phyloP scores from a whole-genome alignment of 2,329 filamentous ascomycete genomes.

The Chaetomiaceae sp. region DNA sequence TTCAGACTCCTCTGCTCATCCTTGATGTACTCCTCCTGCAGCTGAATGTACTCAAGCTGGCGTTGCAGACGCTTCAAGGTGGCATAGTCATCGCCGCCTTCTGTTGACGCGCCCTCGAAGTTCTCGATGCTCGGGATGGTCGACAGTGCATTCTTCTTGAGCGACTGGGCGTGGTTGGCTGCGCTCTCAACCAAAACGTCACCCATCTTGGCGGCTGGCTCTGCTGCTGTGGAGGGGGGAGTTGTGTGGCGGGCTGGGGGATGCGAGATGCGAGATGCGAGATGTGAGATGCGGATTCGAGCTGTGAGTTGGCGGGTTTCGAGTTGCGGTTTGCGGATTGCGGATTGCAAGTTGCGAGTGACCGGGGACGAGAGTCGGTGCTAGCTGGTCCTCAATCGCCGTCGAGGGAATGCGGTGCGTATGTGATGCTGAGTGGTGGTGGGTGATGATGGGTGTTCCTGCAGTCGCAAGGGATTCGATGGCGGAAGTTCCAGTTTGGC shows the following conservation, averaged over 20 bases:
- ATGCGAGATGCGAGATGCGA: too few species aligned
- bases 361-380: neutral
- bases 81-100: slow-evolving; percentile 88
- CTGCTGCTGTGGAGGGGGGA: neutral
- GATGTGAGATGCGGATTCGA: too few species aligned
- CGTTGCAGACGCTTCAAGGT: slow-evolving; percentile 94
- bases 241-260: neutral
- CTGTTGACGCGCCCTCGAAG: slow-evolving; percentile 75
- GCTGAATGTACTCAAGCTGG: slow-evolving; percentile 95
- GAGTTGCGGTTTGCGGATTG: too few species aligned
- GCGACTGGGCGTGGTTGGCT: slow-evolving; percentile 65
- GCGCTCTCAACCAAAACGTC: slow-evolving; percentile 83
- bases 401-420: neutral
- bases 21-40: slow-evolving; percentile 99
- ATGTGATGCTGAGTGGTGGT: neutral
- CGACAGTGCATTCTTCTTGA: slow-evolving; percentile 74
- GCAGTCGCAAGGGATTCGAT: slow-evolving; percentile 1
- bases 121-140: slow-evolving; percentile 87
- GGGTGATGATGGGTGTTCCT: neutral
- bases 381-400: neutral
- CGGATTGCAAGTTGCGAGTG: too few species aligned
- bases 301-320: too few species aligned
- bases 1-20: slow-evolving; percentile 98
- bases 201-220: slow-evolving; percentile 58
- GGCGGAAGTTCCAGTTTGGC: slow-evolving; percentile 4